phyloP scores from a whole-genome alignment of 345 rosid species.

The Populus euphratica region DNA sequence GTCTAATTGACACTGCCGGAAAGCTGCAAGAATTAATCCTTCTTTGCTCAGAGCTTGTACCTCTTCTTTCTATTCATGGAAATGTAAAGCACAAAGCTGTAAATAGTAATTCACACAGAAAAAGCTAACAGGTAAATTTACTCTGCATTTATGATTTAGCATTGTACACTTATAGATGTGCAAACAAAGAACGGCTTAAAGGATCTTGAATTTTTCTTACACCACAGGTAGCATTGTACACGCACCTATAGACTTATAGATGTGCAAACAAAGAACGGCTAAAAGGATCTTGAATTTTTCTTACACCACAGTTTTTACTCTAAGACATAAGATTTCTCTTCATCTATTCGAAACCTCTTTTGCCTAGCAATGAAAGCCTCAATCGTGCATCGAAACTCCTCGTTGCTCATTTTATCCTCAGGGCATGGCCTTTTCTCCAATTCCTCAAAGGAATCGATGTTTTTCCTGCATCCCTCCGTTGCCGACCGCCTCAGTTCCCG shows the following conservation, averaged over 20 bases:
- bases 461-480: conserved; percentile 44
- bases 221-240: conserved; percentile 16
- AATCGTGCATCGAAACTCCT: conserved; percentile 56
- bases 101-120: neutral
- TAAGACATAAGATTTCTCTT: conserved; percentile 35
- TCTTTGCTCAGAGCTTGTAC: neutral
- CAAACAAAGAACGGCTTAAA: neutral
- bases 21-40: neutral
- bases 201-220: neutral
- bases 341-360: conserved; percentile 62
- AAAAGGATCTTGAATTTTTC: neutral
- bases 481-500: conserved; percentile 42
- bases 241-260: neutral
- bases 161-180: conserved; percentile 7
- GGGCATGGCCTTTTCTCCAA: conserved; percentile 28
- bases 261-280: neutral
- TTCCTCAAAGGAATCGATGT: conserved; percentile 22
- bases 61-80: neutral
- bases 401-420: conserved; percentile 67
- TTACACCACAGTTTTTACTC: neutral
- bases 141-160: conserved; percentile 15
- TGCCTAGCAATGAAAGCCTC: conserved; percentile 83
- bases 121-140: neutral
- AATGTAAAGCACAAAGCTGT: neutral
- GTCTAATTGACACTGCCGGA: neutral